Evolutionary conservation across 441 rosid species (phyloP), one percentile per base, ranked within the genome.

Genomic region (Euphorbia corollata): DNA sequence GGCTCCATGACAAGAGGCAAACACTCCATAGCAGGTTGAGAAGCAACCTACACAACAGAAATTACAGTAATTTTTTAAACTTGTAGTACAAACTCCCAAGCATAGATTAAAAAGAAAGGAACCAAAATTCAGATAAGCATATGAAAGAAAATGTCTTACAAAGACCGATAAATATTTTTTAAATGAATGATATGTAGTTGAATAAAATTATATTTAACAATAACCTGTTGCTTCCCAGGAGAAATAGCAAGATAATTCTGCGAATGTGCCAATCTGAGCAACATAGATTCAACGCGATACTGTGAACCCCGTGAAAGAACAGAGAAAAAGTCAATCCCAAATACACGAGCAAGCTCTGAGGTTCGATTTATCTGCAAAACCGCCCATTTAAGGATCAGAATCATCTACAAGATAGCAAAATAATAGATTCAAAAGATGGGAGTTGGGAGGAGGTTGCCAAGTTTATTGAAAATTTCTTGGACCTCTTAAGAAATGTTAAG

Each of bases 1-100:
- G 98, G 96, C 74, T 95, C 99, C 99, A 95, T 95, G 69, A 95
- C 99, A 62, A 95, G 91, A 71, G 99, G 97, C 69, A 95, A 60
- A 75, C 99, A 95, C 82, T 91, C 97, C 99, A 95, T 95, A 61
- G 98, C 99, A 64, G 99, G 98, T 76, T 95, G 99, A 75, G 89
- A 88, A 78, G 99, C 98, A 79, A 95, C 99, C 99, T 94, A 71
- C 53, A 81, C 18, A 71, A 73, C 69, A 62, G 55, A 62, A 63
- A 63, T 51, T 32, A 38, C 38, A 53, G 27, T 74, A 70, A 10
- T 56, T 64, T 59, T 64, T 41, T 59, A 53, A 72, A 23, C 39
- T 32, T 56, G 59, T 34, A 62, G 58, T 68, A 43, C 53, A 58
- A 27, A 61, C 19, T 18, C 24, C 32, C 8, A 60, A 50, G 51